phyloP scores from a whole-genome alignment of 305 asterid species.

The Coffea humblotiana region DNA sequence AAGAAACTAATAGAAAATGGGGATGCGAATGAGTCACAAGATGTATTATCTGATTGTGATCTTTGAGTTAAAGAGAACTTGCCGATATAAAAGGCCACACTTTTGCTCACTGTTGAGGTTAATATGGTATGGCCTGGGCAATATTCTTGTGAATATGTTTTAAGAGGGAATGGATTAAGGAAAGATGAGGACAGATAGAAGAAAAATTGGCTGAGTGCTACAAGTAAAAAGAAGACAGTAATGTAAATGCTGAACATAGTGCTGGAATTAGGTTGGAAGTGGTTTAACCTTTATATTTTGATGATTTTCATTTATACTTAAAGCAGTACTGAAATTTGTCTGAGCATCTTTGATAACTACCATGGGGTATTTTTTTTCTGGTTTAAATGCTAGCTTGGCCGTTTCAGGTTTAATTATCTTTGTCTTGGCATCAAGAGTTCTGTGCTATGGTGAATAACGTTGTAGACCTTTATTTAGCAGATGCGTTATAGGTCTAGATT shows the following conservation, averaged over 20 bases:
- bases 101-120: not conserved
- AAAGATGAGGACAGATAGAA: not conserved
- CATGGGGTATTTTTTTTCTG: not conserved
- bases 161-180: not conserved
- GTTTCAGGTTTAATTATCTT: not conserved
- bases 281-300: not conserved
- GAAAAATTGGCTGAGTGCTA: too few species aligned
- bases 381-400: not conserved
- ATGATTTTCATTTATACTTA: too few species aligned
- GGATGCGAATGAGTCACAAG: not conserved
- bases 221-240: not conserved
- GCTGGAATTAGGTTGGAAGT: not conserved
- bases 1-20: too few species aligned
- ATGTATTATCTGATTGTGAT: not conserved
- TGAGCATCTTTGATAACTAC: not conserved
- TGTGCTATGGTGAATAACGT: not conserved
- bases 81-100: not conserved
- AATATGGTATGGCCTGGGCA: not conserved
- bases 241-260: not conserved
- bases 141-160: not conserved
- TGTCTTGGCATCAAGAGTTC: not conserved
- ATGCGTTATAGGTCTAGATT: not conserved
- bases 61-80: not conserved
- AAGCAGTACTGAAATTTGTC: not conserved
- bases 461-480: not conserved